Conservation (phyloP, 2,329 filamentous ascomycete species). For the Fusarium compactum region DNA sequence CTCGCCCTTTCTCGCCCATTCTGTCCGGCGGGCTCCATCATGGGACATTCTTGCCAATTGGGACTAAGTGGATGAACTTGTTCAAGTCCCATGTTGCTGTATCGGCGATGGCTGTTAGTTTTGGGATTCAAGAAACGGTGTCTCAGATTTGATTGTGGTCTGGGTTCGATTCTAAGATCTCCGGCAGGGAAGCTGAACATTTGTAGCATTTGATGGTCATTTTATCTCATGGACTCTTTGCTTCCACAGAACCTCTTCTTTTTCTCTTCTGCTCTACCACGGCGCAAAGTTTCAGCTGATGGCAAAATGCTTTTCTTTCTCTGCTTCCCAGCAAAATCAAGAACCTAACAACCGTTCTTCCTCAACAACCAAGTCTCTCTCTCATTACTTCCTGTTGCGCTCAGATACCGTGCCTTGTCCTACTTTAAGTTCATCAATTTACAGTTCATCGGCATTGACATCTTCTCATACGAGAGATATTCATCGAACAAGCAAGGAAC, state of each 20-base stretch:
- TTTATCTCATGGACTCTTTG: background rate
- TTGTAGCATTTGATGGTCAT: background rate
- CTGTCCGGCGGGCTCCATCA: rapidly evolving
- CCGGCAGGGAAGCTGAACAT: background rate
- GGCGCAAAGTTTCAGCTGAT: too few relatives aligned
- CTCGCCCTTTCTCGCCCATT: rapidly evolving
- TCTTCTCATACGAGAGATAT: background rate
- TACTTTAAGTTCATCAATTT: rapidly evolving
- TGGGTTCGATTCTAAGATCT: too few relatives aligned
- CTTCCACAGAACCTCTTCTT: background rate
- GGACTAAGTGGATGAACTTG: background rate
- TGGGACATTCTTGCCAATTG: background rate
- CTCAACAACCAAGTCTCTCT: background rate
- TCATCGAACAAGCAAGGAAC: background rate
- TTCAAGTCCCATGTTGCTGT: background rate
- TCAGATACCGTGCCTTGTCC: background rate
- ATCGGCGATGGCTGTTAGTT: background rate
- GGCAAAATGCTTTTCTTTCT: too few relatives aligned
- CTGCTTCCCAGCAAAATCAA: too few relatives aligned
- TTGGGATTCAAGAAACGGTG: too few relatives aligned
- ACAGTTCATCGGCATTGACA: background rate
- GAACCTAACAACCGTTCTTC: too few relatives aligned
- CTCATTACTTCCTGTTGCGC: background rate
- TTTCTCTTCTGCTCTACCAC: background rate
- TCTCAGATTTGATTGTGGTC: too few relatives aligned